Evolutionary conservation across 305 asterid species (phyloP).

Genomic region (Solanum hybrid): DNA sequence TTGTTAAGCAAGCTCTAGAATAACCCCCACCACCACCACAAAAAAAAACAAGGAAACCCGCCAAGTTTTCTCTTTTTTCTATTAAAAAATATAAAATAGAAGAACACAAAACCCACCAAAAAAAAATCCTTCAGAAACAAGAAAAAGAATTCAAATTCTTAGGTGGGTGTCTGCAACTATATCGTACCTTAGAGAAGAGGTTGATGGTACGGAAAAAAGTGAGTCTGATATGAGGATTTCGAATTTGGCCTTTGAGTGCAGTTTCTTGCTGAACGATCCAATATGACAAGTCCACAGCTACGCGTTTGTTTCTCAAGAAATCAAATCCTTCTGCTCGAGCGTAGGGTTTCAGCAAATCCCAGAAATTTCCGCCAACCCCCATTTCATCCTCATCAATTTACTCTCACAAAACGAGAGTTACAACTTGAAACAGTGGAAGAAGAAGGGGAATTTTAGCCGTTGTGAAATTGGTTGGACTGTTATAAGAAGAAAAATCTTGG

Average conservation of each 20-base stretch:
- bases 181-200: slow-evolving; percentile 72
- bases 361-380: slow-evolving; percentile 92
- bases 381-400: slow-evolving; percentile 17
- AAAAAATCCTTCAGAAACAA: neutral
- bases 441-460: neutral
- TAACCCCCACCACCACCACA: neutral
- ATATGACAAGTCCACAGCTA: slow-evolving; percentile 88
- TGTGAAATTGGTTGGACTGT: neutral
- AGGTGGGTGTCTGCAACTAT: neutral
- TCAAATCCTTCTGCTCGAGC: slow-evolving; percentile 61
- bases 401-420: neutral
- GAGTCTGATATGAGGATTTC: slow-evolving; percentile 75
- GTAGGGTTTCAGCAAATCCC: slow-evolving; percentile 91
- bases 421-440: neutral
- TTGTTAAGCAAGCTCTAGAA: neutral
- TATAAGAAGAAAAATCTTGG: neutral
- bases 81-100: neutral
- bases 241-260: slow-evolving; percentile 61
- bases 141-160: neutral
- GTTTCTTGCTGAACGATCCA: slow-evolving; percentile 95
- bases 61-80: neutral
- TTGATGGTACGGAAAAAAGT: slow-evolving; percentile 77
- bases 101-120: neutral
- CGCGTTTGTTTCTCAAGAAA: slow-evolving; percentile 88
- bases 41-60: neutral